Evolutionary conservation across 1,284 basidiomycete genomes (phyloP).

Genomic region (Heterobasidion irregulare): DNA sequence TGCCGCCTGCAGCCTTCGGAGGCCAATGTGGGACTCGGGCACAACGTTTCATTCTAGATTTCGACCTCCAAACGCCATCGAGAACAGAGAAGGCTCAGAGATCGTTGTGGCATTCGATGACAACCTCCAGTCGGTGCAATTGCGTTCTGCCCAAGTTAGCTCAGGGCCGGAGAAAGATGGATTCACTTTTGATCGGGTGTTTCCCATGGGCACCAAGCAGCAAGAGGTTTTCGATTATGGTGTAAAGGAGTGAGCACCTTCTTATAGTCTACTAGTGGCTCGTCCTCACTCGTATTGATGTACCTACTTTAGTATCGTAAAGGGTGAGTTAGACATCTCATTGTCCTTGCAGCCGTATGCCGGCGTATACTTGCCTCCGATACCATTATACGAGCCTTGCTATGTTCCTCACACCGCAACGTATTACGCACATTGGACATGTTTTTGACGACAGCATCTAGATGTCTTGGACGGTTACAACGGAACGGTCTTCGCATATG

Average conservation of each 20-base stretch:
- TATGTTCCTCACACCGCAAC: not conserved
- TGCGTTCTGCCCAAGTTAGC: slow-evolving; percentile 60
- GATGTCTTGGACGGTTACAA: slow-evolving; percentile 99
- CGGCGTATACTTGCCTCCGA: not conserved
- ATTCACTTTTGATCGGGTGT: slow-evolving; percentile 96
- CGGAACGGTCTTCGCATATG: slow-evolving; percentile 97
- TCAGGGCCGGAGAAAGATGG: slow-evolving; percentile 83
- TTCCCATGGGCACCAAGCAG: slow-evolving; percentile 89
- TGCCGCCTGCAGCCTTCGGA: not conserved
- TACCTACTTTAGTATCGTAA: slow-evolving; percentile 56
- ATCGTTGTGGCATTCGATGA: slow-evolving; percentile 89
- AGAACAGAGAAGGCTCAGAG: slow-evolving; percentile 85
- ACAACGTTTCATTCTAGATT: slow-evolving; percentile 51
- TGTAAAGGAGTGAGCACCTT: slow-evolving; percentile 78
- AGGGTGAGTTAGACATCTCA: slow-evolving; percentile 38
- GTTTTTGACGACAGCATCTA: slow-evolving; percentile 22
- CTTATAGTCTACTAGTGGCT: not conserved
- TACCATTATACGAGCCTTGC: not conserved
- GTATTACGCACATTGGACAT: slow-evolving; percentile 2
- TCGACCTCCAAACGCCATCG: slow-evolving; percentile 91
- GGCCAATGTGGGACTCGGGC: not conserved
- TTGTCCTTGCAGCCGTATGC: not conserved
- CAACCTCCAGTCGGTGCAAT: slow-evolving; percentile 73
- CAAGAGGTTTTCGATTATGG: slow-evolving; percentile 98
- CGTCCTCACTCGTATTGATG: not conserved